Conservation (phyloP, 2,329 filamentous ascomycete species). For the Boeremia exigua region DNA sequence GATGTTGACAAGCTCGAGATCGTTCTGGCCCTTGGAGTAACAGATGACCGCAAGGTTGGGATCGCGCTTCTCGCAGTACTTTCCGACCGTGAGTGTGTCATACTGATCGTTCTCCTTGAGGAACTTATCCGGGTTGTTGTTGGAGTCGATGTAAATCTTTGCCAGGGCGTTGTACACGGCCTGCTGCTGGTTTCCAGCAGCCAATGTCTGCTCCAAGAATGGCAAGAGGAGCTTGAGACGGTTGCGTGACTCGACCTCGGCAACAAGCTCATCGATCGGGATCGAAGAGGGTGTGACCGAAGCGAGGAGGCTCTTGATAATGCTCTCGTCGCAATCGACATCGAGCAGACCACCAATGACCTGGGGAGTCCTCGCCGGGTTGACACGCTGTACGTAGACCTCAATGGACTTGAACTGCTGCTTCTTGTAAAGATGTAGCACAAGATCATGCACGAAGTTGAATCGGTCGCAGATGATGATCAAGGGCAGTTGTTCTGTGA, state of each 20-base stretch:
- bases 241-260: constrained; percentile 94
- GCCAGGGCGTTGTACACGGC: constrained; percentile 96
- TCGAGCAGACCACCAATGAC: constrained; percentile 93
- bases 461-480: constrained; percentile 99
- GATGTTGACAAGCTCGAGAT: constrained; percentile 94
- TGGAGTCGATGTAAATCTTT: constrained; percentile 99
- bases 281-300: constrained; percentile 86
- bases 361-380: constrained; percentile 86
- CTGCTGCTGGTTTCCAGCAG: constrained; percentile 91
- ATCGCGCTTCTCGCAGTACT: constrained; percentile 98
- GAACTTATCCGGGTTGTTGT: constrained; percentile 98
- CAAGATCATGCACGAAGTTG: constrained; percentile 96
- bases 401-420: constrained; percentile 99
- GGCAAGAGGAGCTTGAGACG: constrained; percentile 92
- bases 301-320: constrained; percentile 89
- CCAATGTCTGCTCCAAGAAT: constrained; percentile 91
- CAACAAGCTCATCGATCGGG: constrained; percentile 91
- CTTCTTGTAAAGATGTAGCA: constrained; percentile 97
- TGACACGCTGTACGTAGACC: constrained; percentile 96
- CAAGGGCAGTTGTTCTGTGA: constrained; percentile 90
- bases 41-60: constrained; percentile 94
- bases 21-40: constrained; percentile 96
- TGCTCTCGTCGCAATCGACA: constrained; percentile 94
- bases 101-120: constrained; percentile 97
- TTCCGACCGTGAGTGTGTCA: constrained; percentile 88